Percentiles rank a stretch among this genome's conserved stretches.
phyloP scores from a whole-genome alignment of 176 grass and related monocot species.

The Phoenix dactylifera region DNA sequence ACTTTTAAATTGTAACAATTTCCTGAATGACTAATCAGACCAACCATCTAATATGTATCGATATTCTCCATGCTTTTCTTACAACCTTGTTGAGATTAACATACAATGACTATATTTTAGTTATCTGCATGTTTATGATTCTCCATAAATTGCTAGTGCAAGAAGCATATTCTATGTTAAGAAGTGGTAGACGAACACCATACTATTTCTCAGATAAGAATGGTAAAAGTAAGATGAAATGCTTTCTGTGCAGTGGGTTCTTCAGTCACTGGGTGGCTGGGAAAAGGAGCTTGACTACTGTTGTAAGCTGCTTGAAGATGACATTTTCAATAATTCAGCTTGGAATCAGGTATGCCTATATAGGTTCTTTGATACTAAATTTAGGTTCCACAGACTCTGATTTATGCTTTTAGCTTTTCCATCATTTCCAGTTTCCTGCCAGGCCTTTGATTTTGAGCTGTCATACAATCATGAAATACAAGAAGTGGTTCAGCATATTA shows the following conservation, averaged over 20 bases:
- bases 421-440: not conserved
- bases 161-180: not conserved
- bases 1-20: no score
- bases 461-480: no score
- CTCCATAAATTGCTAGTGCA: no score
- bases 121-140: no score
- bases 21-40: no score
- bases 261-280: conserved; percentile 89
- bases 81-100: not conserved
- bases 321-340: conserved; percentile 95
- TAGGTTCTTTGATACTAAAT: not conserved
- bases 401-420: not conserved
- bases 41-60: no score
- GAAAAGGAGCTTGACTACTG: conserved; percentile 78
- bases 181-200: not conserved
- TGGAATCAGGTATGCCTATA: conserved; percentile 83
- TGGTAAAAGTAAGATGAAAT: not conserved
- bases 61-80: not conserved
- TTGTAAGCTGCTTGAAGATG: conserved; percentile 62
- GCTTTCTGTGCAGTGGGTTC: conserved; percentile 66
- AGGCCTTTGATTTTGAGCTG: no score
- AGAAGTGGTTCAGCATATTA: no score
- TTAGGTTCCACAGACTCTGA: no score
- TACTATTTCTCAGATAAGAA: no score
- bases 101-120: no score